Percentiles rank a stretch among this genome's conserved stretches.
These are phyloP conservation scores for Solanum okadae DNA, from an alignment of 257 asterid species.

Conservation along the genomic window DNA sequence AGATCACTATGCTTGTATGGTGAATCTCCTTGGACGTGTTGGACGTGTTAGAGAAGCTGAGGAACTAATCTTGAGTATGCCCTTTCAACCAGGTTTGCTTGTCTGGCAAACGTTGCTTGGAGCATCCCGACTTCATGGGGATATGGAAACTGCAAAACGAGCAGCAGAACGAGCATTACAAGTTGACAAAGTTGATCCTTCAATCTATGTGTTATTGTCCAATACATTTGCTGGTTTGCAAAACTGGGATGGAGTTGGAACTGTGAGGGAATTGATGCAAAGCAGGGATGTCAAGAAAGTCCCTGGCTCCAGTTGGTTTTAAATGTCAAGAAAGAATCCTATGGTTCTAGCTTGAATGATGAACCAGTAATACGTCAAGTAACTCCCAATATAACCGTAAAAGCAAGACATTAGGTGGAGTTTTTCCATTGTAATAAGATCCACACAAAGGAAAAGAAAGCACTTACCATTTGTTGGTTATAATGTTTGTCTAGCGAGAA, in stretches of 20 bases:
- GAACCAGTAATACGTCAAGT: background rate
- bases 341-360: background rate
- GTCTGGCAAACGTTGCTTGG: slow-evolving; percentile 75
- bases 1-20: slow-evolving; percentile 73
- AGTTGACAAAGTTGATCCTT: slow-evolving; percentile 37
- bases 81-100: slow-evolving; percentile 30
- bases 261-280: slow-evolving; percentile 35
- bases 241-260: slow-evolving; percentile 43
- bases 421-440: background rate
- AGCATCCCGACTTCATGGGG: slow-evolving; percentile 54
- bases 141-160: slow-evolving; percentile 46
- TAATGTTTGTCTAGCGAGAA: background rate
- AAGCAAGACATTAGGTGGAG: background rate
- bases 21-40: slow-evolving; percentile 53
- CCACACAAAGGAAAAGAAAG: background rate
- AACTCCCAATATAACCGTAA: background rate
- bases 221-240: slow-evolving; percentile 52
- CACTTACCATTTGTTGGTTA: background rate
- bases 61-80: slow-evolving; percentile 34
- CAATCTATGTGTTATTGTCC: slow-evolving; percentile 51
- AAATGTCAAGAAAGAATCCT: background rate
- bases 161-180: slow-evolving; percentile 46
- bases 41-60: slow-evolving; percentile 55
- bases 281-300: slow-evolving; percentile 53
- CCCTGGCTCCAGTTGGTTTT: slow-evolving; percentile 75